Percentiles rank a stretch among this genome's conserved stretches.
Conservation (phyloP, 257 asterid species). For the Solanum virginianum region DNA sequence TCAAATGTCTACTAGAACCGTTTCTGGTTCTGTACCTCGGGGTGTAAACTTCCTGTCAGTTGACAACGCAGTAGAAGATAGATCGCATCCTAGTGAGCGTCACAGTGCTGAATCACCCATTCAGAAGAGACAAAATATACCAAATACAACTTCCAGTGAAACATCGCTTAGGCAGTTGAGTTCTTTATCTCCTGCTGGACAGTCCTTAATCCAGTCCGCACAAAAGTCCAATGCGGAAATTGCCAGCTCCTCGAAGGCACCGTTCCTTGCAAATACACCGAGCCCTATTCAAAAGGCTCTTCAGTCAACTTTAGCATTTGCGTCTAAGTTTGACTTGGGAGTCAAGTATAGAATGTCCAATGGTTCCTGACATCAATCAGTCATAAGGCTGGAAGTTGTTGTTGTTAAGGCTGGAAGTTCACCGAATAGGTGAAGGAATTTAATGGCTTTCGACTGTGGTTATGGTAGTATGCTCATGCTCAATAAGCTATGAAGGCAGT, state of each 20-base stretch:
- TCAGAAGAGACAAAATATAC: constrained; percentile 9
- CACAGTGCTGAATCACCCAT: constrained; percentile 4
- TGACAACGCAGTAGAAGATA: constrained; percentile 10
- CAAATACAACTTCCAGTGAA: constrained; percentile 8
- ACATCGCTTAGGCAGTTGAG: background rate
- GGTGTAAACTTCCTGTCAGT: constrained; percentile 19
- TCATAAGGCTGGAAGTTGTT: constrained; percentile 4
- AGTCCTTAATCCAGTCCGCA: constrained; percentile 11
- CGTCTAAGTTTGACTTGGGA: constrained; percentile 54
- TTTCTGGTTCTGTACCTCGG: constrained; percentile 11
- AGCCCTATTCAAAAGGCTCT: constrained; percentile 48
- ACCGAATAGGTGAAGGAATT: background rate
- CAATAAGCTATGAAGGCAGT: background rate
- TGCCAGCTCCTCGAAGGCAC: constrained; percentile 20
- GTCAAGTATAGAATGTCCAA: constrained; percentile 25
- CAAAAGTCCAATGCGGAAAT: constrained; percentile 6
- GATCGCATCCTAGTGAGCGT: background rate
- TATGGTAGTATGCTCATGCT: background rate
- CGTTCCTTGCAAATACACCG: constrained; percentile 30
- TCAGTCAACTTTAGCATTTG: constrained; percentile 60
- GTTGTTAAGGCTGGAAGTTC: constrained; percentile 5
- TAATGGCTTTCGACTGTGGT: background rate
- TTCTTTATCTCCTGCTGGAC: constrained; percentile 12
- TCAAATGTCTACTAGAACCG: constrained; percentile 3
- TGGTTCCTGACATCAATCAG: constrained; percentile 1